phyloP scores from a whole-genome alignment of 176 grass and related monocot species.

The sorghum (Sorghum bicolor) region Sorghum_bicolor_NCBIv3 NC_012872.2:7344501-7345000 shows the following conservation, averaged over 20 bases:
- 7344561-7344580: too few relatives aligned
- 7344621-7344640: background rate
- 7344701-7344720: background rate
- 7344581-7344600: background rate
- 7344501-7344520: too few relatives aligned
- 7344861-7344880: slow-evolving; percentile 8
- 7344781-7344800: background rate
- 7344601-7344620: background rate
- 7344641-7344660: background rate
- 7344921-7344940: background rate
- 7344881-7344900: slow-evolving; percentile 8
- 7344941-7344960: too few relatives aligned
- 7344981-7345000: slow-evolving; percentile 1
- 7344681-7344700: background rate
- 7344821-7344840: slow-evolving; percentile 8
- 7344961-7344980: background rate
- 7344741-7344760: slow-evolving; percentile 4
- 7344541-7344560: too few relatives aligned
- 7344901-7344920: background rate
- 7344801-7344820: slow-evolving; percentile 10
- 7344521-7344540: too few relatives aligned
- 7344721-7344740: slow-evolving; percentile 22
- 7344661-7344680: background rate
- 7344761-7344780: background rate
- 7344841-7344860: slow-evolving; percentile 15